These are phyloP conservation scores for Kurtzmaniella quercitrusa DNA, from an alignment of 1,139 yeast species.

Conservation along the genomic window DNA sequence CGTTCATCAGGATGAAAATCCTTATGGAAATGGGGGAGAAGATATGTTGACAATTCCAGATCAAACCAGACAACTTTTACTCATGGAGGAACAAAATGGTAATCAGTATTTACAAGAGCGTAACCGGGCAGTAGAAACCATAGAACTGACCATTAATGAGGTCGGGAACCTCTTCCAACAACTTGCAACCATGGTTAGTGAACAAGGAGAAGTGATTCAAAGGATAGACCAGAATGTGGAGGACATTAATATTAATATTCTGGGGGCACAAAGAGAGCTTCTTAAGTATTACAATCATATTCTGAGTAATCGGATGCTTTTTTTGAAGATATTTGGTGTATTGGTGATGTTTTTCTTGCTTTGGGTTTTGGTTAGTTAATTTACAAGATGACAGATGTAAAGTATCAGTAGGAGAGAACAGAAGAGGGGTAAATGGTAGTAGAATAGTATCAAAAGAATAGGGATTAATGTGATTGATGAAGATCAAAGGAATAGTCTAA, in stretches of 20 bases:
- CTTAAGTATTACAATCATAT: conserved; percentile 86
- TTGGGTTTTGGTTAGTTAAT: conserved; percentile 72
- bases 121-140: conserved; percentile 88
- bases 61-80: conserved; percentile 69
- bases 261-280: conserved; percentile 92
- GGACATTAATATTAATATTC: conserved; percentile 81
- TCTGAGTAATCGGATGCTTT: conserved; percentile 88
- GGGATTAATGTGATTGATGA: no score
- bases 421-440: neutral
- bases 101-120: conserved; percentile 77
- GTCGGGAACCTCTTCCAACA: conserved; percentile 94
- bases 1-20: conserved; percentile 13
- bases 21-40: conserved; percentile 20
- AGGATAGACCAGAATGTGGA: conserved; percentile 94
- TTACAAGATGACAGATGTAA: neutral
- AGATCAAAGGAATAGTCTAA: no score
- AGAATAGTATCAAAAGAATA: no score
- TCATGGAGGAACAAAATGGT: conserved; percentile 72
- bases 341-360: conserved; percentile 70
- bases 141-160: conserved; percentile 92
- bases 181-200: conserved; percentile 95
- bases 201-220: conserved; percentile 94
- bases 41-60: conserved; percentile 60
- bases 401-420: neutral
- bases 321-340: conserved; percentile 84